Base-by-base conservation (phyloP, 768 basidiomycete genomes). In the Pleurotus platypus region DNA sequence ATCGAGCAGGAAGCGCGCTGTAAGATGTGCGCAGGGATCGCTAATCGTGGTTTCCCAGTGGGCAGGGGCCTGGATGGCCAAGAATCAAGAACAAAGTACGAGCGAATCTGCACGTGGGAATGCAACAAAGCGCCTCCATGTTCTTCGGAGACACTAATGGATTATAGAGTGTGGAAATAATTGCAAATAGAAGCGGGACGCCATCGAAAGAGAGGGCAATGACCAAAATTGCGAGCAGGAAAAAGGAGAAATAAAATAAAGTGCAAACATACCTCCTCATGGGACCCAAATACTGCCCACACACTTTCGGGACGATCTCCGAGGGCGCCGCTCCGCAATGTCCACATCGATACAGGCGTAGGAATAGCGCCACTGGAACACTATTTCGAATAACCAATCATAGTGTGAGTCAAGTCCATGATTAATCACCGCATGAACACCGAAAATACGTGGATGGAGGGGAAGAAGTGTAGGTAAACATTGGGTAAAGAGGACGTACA, bases 271-370 rank as follows among this genome's bases (percentile, higher is more conserved):
- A 87, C 85, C 74, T 87, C 83, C 64, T 81, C 78, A 60, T 87
- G 86, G 0, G 79, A 77, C 58, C 67, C 68, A 68, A 85, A 86
- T 7, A 86, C 78, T 1, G 79, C 77, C 82, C 81, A 87, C 9
- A 82, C 70, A 12, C 73, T 71, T 47, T 78, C 72, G 51, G 61
- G 57, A 35, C 63, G 18, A 48, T 63, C 58, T 4, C 62, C 62
- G 48, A 27, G 13, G 48, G 62, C 65, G 12, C 73, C 68, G 18
- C 80, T 73, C 43, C 70, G 70, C 24, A 77, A 50, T 5, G 73
- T 67, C 84, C 84, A 86, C 66, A 85, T 64, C 3, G 81, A 75
- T 24, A 70, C 65, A 15, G 81, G 79, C 0, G 68, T 59, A 20
- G 73, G 72, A 27, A 61, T 60, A 37, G 61, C 53, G 53, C 58